These are phyloP conservation scores for Boletus coccyginus DNA, from an alignment of 768 basidiomycete species.

Conservation along the genomic window DNA sequence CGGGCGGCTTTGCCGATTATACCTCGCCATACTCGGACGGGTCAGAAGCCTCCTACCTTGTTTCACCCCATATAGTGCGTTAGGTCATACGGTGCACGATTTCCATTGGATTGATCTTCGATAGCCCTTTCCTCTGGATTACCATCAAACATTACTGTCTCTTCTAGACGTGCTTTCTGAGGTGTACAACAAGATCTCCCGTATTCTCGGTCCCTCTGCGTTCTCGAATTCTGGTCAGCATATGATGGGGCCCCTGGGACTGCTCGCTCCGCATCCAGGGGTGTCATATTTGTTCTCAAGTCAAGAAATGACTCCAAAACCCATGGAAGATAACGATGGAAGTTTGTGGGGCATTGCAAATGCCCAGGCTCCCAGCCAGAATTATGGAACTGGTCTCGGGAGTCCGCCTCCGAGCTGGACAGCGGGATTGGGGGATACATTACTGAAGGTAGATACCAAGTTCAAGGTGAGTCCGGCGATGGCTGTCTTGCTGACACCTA, in stretches of 20 bases:
- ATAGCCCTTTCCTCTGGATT: constrained; percentile 87
- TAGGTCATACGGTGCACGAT: not conserved
- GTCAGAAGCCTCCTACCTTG: constrained; percentile 65
- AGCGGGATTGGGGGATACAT: constrained; percentile 61
- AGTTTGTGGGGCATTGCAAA: constrained; percentile 77
- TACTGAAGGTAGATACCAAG: constrained; percentile 78
- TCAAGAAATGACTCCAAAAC: constrained; percentile 37
- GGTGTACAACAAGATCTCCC: constrained; percentile 83
- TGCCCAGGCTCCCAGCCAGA: constrained; percentile 30
- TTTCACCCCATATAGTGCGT: constrained; percentile 72
- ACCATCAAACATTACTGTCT: constrained; percentile 84
- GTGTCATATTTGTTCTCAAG: constrained; percentile 70
- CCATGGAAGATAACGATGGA: constrained; percentile 42
- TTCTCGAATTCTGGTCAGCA: constrained; percentile 68
- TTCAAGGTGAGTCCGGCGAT: constrained; percentile 60
- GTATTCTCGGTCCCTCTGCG: constrained; percentile 79
- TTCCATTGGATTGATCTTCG: constrained; percentile 4
- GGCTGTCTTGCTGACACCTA: not conserved
- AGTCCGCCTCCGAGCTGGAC: constrained; percentile 65
- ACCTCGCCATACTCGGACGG: constrained; percentile 56
- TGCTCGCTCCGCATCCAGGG: constrained; percentile 76
- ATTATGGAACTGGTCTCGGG: constrained; percentile 35
- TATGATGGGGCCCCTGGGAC: constrained; percentile 73
- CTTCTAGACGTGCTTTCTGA: constrained; percentile 88
- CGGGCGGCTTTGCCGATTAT: constrained; percentile 56